Evolutionary conservation across 495 filamentous ascomycete species (phyloP).

Genomic region (Parathielavia appendiculata): DNA sequence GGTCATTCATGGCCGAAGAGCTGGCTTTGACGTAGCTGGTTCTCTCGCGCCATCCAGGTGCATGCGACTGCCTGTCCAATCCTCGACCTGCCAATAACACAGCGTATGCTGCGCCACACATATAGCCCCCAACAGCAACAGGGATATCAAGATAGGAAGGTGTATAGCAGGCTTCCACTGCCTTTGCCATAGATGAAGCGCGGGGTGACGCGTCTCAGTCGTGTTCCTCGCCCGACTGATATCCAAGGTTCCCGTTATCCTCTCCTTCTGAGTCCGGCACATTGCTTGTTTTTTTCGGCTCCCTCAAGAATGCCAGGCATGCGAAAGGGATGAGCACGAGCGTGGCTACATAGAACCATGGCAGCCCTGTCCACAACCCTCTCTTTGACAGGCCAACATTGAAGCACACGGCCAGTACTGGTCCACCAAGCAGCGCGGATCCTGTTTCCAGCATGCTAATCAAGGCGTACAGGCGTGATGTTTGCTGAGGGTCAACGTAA

Average conservation of each 20-base stretch:
- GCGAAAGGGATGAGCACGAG: constrained; percentile 39
- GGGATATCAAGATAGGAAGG: too few relatives aligned
- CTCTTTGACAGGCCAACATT: constrained; percentile 45
- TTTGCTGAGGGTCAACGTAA: constrained; percentile 49
- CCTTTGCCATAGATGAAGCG: too few relatives aligned
- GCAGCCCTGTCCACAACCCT: constrained; percentile 50
- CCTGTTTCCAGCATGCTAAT: constrained; percentile 53
- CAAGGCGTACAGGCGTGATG: constrained; percentile 52
- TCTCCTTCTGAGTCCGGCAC: neutral
- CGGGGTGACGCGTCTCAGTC: neutral
- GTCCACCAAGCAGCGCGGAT: constrained; percentile 49
- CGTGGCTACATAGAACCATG: constrained; percentile 49
- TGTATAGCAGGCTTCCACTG: too few relatives aligned
- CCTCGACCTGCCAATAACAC: neutral
- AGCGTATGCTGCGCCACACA: neutral
- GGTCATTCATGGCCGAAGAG: too few relatives aligned
- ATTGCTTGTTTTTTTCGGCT: constrained; percentile 23
- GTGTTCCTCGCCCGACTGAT: constrained; percentile 7
- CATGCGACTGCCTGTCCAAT: neutral
- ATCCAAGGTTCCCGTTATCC: neutral
- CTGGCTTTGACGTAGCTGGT: neutral
- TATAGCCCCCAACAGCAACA: too few relatives aligned
- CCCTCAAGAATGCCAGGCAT: constrained; percentile 38
- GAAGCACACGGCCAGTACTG: constrained; percentile 51
- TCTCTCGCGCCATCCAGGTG: neutral